Evolutionary conservation across 2,329 filamentous ascomycete species (phyloP).

Genomic region (Monascus ruber): DNA sequence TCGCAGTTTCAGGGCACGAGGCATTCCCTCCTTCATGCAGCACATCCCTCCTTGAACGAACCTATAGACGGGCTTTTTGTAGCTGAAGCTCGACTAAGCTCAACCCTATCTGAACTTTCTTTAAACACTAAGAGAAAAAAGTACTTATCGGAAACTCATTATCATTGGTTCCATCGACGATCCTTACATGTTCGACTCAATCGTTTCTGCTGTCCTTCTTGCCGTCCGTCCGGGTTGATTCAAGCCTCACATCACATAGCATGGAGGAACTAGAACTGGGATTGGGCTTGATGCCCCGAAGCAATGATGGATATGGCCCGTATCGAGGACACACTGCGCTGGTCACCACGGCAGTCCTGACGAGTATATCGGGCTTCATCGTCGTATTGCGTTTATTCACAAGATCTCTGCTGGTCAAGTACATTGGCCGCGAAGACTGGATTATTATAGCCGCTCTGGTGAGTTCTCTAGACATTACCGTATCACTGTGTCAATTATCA

Average conservation of each 20-base stretch:
- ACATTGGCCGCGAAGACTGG: conserved; percentile 24
- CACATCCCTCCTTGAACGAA: no score
- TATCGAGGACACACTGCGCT: conserved; percentile 16
- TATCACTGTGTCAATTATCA: no score
- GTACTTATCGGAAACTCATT: no score
- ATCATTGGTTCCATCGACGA: no score
- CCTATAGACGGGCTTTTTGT: no score
- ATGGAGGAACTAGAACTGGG: conserved; percentile 7
- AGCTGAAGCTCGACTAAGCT: no score
- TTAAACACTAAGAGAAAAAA: no score
- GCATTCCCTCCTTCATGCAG: no score
- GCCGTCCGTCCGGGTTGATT: background rate
- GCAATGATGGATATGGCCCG: conserved; percentile 6
- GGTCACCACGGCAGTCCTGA: conserved; percentile 21
- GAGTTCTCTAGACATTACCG: background rate
- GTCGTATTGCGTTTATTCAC: conserved; percentile 20
- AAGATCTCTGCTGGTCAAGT: conserved; percentile 17
- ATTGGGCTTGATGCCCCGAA: conserved; percentile 9
- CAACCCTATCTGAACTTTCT: no score
- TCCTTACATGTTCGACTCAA: no score
- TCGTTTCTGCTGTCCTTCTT: no score
- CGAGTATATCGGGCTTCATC: conserved; percentile 11
- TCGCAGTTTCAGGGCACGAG: no score
- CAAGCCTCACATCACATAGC: background rate
- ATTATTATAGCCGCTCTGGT: conserved; percentile 18